These are phyloP conservation scores for Haematococcus sp. DNA, from an alignment of 139 green algal species.

Conservation along the genomic window DNA sequence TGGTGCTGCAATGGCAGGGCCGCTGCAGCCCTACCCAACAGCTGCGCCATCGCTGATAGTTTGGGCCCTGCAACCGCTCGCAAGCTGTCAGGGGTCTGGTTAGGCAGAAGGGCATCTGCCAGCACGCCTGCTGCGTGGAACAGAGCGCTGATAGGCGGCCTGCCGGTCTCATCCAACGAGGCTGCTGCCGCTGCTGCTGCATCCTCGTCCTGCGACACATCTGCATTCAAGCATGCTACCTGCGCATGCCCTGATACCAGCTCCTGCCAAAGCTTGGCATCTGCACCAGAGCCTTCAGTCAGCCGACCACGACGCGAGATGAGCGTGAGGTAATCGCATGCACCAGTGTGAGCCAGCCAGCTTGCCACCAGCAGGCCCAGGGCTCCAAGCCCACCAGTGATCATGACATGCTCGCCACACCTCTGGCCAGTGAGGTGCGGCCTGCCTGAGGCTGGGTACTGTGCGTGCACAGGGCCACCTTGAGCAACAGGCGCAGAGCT, in stretches of 20 bases:
- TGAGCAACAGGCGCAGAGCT: background rate
- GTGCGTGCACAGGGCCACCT: too few relatives aligned
- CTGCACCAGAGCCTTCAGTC: too few relatives aligned
- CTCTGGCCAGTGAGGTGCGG: background rate
- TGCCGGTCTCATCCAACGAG: constrained; percentile 16
- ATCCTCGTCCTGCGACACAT: constrained; percentile 13
- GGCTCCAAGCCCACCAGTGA: constrained; percentile 57
- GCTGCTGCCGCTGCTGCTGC: constrained; percentile 8
- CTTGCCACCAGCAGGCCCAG: constrained; percentile 60
- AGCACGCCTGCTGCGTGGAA: constrained; percentile 53
- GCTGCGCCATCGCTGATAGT: background rate
- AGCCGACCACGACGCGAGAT: too few relatives aligned
- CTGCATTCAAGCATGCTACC: background rate
- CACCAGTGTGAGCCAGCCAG: constrained; percentile 20
- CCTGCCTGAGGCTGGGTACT: background rate
- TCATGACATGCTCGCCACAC: background rate
- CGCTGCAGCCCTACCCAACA: background rate
- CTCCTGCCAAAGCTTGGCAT: too few relatives aligned
- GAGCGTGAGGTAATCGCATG: constrained; percentile 1
- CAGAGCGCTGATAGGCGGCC: constrained; percentile 12
- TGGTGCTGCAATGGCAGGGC: constrained; percentile 21
- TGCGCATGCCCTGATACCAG: too few relatives aligned
- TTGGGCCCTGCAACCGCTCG: constrained; percentile 48
- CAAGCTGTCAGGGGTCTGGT: constrained; percentile 31
- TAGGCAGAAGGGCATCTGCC: constrained; percentile 34